These are phyloP conservation scores for Purshia tridentata DNA, from an alignment of 306 rosid genomes.

Conservation along the genomic window DNA sequence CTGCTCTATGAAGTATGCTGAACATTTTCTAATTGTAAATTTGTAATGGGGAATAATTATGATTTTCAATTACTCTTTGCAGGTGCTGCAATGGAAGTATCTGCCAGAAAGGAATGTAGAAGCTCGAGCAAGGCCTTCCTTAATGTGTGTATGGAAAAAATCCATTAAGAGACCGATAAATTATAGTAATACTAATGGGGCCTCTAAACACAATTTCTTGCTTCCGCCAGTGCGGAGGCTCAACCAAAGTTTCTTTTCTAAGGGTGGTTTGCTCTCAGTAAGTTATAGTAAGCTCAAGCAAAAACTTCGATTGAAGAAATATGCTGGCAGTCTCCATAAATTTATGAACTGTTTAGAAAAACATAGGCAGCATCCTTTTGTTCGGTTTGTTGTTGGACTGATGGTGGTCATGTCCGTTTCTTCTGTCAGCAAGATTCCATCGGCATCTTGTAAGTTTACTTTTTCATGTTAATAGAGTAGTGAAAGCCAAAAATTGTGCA, in stretches of 20 bases:
- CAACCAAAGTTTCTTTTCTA: constrained; percentile 25
- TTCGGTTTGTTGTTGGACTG: constrained; percentile 53
- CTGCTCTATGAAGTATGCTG: neutral
- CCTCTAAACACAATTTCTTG: constrained; percentile 32
- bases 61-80: constrained; percentile 26
- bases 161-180: constrained; percentile 3
- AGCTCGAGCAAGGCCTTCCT: constrained; percentile 17
- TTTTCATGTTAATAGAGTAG: neutral
- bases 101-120: constrained; percentile 27
- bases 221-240: constrained; percentile 27
- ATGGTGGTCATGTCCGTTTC: constrained; percentile 77
- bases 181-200: constrained; percentile 22
- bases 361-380: constrained; percentile 39
- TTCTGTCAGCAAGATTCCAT: constrained; percentile 41
- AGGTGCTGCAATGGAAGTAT: constrained; percentile 45
- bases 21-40: neutral
- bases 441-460: constrained; percentile 64
- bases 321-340: constrained; percentile 29
- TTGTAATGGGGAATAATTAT: neutral
- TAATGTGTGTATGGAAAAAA: constrained; percentile 14
- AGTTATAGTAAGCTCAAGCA: constrained; percentile 28
- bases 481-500: neutral
- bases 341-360: constrained; percentile 37
- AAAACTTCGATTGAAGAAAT: constrained; percentile 29
- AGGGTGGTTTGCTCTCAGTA: constrained; percentile 36